Base-by-base conservation (phyloP, 1,284 basidiomycete species). In the Pisolithus thermaeus region DNA sequence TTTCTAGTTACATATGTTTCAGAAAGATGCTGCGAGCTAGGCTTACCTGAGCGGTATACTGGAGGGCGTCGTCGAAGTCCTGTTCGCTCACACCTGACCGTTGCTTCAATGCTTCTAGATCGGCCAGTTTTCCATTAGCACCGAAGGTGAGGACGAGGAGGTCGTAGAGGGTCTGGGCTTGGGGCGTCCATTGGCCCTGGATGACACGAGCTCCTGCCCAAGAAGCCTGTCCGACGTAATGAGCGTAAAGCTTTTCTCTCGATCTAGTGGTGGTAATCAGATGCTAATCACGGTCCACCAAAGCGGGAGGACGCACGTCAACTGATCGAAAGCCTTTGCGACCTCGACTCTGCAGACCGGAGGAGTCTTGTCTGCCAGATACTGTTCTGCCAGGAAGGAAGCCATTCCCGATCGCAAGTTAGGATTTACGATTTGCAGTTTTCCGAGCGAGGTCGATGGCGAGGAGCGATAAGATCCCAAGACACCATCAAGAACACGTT, bases 141-240 rank as follows among this genome's bases (percentile, higher is more conserved):
- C 81, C 83, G 70, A 91, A 88, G 1, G 75, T 80, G 47, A 80
- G 64, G 60, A 88, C 80, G 61, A 90, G 69, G 20, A 89, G 73
- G 69, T 88, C 80, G 64, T 85, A 84, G 47, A 90, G 75, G 61
- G 75, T 74, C 58, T 74, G 64, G 8, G 72, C 63, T 53, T 84
- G 75, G 0, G 80, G 73, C 0, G 87, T 87, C 82, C 84, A 90
- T 70, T 91, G 89, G 61, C 77, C 84, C 71, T 90, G 86, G 54
- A 91, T 87, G 66, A 92, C 85, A 43, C 86, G 77, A 45, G 80
- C 87, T 35, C 90, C 90, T 0, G 86, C 85, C 90, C 90, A 92
- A 1, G 82, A 80, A 7, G 87, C 88, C 58, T 80, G 59, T 9
- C 76, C 77, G 16, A 90, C 46, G 60, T 78, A 82, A 65, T 91